These are phyloP conservation scores for Rutidosis leptorrhynchoides DNA, from an alignment of 129 eudicot genomes.

Conservation along the genomic window DNA sequence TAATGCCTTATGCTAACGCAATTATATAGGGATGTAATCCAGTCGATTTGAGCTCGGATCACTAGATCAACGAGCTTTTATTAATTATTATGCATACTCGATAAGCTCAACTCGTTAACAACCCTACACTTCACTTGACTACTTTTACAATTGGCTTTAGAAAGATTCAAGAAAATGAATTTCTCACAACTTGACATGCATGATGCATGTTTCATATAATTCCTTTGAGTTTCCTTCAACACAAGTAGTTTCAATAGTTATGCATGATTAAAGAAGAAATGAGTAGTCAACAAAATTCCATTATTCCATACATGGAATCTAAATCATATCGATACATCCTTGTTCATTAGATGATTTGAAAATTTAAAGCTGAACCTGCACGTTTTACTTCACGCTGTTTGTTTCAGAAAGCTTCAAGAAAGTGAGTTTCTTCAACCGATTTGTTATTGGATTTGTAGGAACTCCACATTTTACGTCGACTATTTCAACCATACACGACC, in stretches of 20 bases:
- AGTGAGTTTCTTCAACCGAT: constrained; percentile 68
- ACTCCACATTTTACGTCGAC: constrained; percentile 85
- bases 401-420: constrained; percentile 80
- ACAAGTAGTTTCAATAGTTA: not conserved
- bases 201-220: not conserved
- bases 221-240: not conserved
- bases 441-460: constrained; percentile 54
- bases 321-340: not conserved
- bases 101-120: too few species aligned
- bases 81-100: too few species aligned
- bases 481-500: constrained; percentile 55
- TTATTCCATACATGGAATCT: constrained; percentile 5
- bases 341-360: not conserved
- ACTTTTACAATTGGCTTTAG: not conserved
- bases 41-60: too few species aligned
- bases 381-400: constrained; percentile 33
- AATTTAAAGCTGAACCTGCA: not conserved
- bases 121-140: too few species aligned
- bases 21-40: not conserved
- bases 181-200: constrained; percentile 9
- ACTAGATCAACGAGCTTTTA: too few species aligned
- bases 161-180: not conserved
- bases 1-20: not conserved
- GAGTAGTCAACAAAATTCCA: constrained; percentile 6
- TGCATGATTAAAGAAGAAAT: constrained; percentile 17